Evolutionary conservation across 805 yeast genomes (phyloP).

Genomic region (Cyberlindnera xylosilytica): DNA sequence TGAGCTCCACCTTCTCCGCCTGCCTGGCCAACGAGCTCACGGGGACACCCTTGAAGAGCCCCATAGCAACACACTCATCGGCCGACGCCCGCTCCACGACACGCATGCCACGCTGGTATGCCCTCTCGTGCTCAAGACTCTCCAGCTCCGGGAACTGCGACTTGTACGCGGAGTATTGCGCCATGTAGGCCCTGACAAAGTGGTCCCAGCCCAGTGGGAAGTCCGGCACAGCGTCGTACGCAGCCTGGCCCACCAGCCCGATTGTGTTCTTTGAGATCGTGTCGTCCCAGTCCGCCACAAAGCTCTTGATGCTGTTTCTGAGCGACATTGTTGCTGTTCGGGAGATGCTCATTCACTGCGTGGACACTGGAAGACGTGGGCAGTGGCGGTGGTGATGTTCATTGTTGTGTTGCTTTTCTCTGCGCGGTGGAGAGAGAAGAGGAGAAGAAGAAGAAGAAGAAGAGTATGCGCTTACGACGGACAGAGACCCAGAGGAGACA

Average conservation of each 20-base stretch:
- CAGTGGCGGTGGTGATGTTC: too few species aligned
- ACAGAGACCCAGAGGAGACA: too few species aligned
- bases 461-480: too few species aligned
- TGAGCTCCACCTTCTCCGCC: conserved; percentile 36
- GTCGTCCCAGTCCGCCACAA: conserved; percentile 66
- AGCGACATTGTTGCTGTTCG: not conserved
- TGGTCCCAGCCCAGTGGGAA: conserved; percentile 38
- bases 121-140: conserved; percentile 39
- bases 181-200: conserved; percentile 42
- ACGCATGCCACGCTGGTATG: conserved; percentile 43
- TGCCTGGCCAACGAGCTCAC: conserved; percentile 31
- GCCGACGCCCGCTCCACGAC: conserved; percentile 49
- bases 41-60: conserved; percentile 42
- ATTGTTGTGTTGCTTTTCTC: too few species aligned
- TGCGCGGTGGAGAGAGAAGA: too few species aligned
- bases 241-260: conserved; percentile 44
- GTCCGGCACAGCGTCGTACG: conserved; percentile 38
- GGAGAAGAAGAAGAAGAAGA: too few species aligned
- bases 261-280: conserved; percentile 63
- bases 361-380: too few species aligned
- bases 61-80: conserved; percentile 34
- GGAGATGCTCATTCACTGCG: not conserved
- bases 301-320: conserved; percentile 11
- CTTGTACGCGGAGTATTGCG: conserved; percentile 33
- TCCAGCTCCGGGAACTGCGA: conserved; percentile 30